phyloP scores from a whole-genome alignment of 192 early-diverging fungal genomes.

The Mortierella hygrophila region DNA sequence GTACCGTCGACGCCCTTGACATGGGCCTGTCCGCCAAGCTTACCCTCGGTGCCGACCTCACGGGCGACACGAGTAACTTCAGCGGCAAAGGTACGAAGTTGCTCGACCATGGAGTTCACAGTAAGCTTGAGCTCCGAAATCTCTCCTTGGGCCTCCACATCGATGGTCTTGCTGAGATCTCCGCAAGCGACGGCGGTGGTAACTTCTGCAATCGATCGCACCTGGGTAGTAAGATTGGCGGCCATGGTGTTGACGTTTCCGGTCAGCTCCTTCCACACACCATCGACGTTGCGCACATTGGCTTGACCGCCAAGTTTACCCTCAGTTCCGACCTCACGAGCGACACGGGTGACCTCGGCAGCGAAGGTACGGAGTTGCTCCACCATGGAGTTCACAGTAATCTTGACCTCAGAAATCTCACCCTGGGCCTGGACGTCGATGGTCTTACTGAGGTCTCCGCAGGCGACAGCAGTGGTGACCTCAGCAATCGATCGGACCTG shows the following conservation, averaged over 20 bases:
- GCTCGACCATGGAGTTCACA: conserved; percentile 60
- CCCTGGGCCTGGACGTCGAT: conserved; percentile 73
- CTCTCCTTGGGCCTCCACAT: conserved; percentile 58
- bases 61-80: conserved; percentile 38
- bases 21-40: conserved; percentile 62
- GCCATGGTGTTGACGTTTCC: conserved; percentile 67
- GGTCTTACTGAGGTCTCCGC: conserved; percentile 75
- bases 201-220: conserved; percentile 62
- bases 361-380: conserved; percentile 71
- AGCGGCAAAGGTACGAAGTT: conserved; percentile 57
- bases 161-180: conserved; percentile 55
- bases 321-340: conserved; percentile 66
- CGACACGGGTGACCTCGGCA: conserved; percentile 63
- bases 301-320: conserved; percentile 65
- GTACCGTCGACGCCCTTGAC: conserved; percentile 42
- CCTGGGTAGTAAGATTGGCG: conserved; percentile 60
- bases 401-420: conserved; percentile 76
- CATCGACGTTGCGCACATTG: conserved; percentile 42
- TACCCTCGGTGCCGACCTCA: conserved; percentile 63
- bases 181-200: conserved; percentile 57
- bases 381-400: conserved; percentile 81
- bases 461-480: conserved; percentile 73
- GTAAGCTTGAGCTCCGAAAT: conserved; percentile 59
- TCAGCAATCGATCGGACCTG: conserved; percentile 79
- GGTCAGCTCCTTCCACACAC: conserved; percentile 62